Evolutionary conservation across 2,329 filamentous ascomycete genomes (phyloP).

Genomic region (Alternaria sp.): DNA sequence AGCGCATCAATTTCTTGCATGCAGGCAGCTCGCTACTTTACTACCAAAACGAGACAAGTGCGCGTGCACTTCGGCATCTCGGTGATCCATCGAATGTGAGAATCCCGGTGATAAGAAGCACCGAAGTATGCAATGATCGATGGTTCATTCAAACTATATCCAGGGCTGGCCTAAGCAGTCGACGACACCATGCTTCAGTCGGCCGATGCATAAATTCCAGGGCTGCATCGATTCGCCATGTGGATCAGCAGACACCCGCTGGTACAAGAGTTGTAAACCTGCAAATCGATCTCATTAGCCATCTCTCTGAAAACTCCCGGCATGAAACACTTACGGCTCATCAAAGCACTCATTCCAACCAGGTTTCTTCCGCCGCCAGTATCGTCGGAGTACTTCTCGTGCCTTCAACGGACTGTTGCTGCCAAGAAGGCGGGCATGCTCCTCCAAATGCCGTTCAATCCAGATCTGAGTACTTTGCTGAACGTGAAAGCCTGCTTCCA

Average conservation of each 20-base stretch:
- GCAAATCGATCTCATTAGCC: neutral
- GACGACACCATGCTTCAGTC: neutral
- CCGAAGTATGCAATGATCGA: neutral
- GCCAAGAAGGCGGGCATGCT: neutral
- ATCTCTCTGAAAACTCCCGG: neutral
- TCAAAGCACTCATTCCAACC: neutral
- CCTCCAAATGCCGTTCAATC: neutral
- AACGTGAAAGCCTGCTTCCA: neutral
- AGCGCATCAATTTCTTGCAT: accelerated
- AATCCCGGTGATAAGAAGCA: neutral
- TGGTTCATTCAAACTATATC: neutral
- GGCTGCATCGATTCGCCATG: neutral
- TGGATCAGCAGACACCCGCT: neutral
- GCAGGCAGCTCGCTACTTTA: neutral
- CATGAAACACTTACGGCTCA: neutral
- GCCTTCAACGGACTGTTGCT: neutral
- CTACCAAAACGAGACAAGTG: neutral
- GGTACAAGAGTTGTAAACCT: neutral
- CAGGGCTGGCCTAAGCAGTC: neutral
- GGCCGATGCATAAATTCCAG: neutral
- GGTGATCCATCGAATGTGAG: neutral
- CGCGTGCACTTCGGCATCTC: neutral
- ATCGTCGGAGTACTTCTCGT: neutral
- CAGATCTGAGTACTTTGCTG: neutral
- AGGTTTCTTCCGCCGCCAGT: neutral